phyloP scores from a whole-genome alignment of 495 filamentous ascomycete genomes.

The Apiosordaria backusii region DNA sequence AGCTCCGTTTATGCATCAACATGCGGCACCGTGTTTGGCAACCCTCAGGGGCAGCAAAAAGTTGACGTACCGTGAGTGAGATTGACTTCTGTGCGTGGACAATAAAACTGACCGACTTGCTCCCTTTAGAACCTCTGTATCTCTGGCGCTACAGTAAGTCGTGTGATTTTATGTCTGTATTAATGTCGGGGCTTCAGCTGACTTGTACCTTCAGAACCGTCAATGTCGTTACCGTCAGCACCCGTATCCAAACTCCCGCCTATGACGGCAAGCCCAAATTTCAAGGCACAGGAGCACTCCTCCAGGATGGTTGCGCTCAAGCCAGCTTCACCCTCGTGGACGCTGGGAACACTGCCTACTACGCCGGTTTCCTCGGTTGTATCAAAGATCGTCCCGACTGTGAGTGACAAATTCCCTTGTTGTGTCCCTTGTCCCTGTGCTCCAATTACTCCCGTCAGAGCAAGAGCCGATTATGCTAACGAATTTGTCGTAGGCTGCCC shows the following conservation, averaged over 20 bases:
- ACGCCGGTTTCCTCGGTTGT: conserved; percentile 30
- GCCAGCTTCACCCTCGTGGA: conserved; percentile 31
- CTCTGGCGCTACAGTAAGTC: conserved; percentile 26
- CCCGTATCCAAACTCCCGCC: not conserved
- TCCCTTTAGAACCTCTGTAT: conserved; percentile 15
- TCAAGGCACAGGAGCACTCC: conserved; percentile 21
- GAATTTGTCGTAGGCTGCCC: too few species aligned
- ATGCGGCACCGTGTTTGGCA: conserved; percentile 19
- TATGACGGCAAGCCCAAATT: conserved; percentile 18
- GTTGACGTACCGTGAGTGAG: conserved; percentile 10
- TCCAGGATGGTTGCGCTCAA: conserved; percentile 21
- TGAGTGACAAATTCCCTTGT: too few species aligned
- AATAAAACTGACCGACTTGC: not conserved
- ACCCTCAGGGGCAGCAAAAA: conserved; percentile 18
- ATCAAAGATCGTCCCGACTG: conserved; percentile 26
- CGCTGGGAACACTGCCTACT: conserved; percentile 25
- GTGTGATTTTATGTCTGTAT: not conserved
- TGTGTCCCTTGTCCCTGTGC: too few species aligned
- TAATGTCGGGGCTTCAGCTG: not conserved
- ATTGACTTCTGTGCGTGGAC: not conserved
- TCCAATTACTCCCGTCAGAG: too few species aligned
- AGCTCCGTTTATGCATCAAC: conserved; percentile 4
- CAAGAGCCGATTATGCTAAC: too few species aligned
- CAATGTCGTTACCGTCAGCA: conserved; percentile 17
- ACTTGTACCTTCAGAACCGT: conserved; percentile 16